Base-by-base conservation (phyloP, 2,329 filamentous ascomycete species). In the Fusarium virguliforme region DNA sequence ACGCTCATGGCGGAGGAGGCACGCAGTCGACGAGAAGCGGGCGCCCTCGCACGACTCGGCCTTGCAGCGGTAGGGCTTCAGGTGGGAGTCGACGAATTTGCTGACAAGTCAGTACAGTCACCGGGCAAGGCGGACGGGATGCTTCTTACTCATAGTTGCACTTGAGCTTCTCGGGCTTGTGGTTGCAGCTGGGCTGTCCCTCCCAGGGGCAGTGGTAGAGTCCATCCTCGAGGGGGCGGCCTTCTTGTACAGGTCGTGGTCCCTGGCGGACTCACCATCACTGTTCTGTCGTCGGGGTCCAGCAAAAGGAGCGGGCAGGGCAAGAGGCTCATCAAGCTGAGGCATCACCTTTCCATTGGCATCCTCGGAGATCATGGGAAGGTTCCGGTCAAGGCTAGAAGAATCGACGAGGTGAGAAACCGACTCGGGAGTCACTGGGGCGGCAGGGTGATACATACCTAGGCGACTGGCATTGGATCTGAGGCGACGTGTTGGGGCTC, bases 31-130 rank as follows among this genome's bases (percentile, higher is more conserved):
- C 15, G 95, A 98, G 82, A 98, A 98, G 46, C 93, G 91, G 71
- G 94, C 90, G 79, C 94, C 93, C 80, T 94, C 90, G 83, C 95
- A 98, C 26, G 90, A 88, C 69, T 90, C 86, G 72, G 92, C 87
- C 89, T 96, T 97, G 91, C 95, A 98, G 67, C 94, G 91, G 85
- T 98, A 98, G 15, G 95, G 95, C 88, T 97, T 97, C 78, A 98
- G 83, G 84, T 98, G 95, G 30, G 95, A 98, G 83, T 98, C 95
- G 74, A 98, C 91, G 77, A 96, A 97, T 88, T 98, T 98, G 88
- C 95, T 97, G 79, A 54, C 22, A 28, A 43, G 72, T 78, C 68
- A 81, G 79, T 74, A 60, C 12, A 15, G 55, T 15, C 12, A 4
- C 62, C 38, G 59, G 46, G 22, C 18, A 40, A 35, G 18, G 46